Evolutionary conservation across 345 rosid genomes (phyloP).

Genomic region (Acer saccharum): DNA sequence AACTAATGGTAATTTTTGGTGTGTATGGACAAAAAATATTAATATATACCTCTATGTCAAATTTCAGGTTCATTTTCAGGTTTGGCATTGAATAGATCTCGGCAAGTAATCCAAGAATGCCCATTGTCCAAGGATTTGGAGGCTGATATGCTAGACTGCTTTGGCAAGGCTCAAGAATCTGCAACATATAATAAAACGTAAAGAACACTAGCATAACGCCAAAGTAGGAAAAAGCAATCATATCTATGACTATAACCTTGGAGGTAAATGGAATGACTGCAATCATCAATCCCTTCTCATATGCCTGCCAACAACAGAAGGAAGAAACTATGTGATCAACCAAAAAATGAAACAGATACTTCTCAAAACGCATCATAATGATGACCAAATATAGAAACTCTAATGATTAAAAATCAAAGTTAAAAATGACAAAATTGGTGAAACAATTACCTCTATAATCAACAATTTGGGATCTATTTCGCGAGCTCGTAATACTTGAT

Average conservation of each 20-base stretch:
- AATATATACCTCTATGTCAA: constrained; percentile 86
- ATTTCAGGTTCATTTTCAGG: constrained; percentile 96
- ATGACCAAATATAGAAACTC: neutral
- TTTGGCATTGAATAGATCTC: constrained; percentile 98
- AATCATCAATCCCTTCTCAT: constrained; percentile 98
- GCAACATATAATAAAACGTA: constrained; percentile 21
- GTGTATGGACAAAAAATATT: neutral
- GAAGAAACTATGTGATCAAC: constrained; percentile 4
- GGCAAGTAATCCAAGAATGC: constrained; percentile 84
- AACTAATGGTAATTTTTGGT: neutral
- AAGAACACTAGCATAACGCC: constrained; percentile 8
- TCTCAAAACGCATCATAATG: neutral
- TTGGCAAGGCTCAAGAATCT: constrained; percentile 94
- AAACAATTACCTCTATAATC: constrained; percentile 77
- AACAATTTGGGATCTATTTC: constrained; percentile 97
- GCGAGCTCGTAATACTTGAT: constrained; percentile 89
- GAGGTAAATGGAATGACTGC: constrained; percentile 99
- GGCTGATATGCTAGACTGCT: constrained; percentile 96
- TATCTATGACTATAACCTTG: constrained; percentile 51
- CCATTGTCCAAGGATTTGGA: constrained; percentile 99
- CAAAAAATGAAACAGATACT: neutral
- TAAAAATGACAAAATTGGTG: constrained; percentile 1
- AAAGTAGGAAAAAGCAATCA: constrained; percentile 14
- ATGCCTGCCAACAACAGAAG: constrained; percentile 58
- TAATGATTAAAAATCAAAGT: neutral